Percentiles rank a stretch among this genome's conserved stretches.
Evolutionary conservation across 257 asterid genomes (phyloP).

Genomic region (Primulina huaijiensis): DNA sequence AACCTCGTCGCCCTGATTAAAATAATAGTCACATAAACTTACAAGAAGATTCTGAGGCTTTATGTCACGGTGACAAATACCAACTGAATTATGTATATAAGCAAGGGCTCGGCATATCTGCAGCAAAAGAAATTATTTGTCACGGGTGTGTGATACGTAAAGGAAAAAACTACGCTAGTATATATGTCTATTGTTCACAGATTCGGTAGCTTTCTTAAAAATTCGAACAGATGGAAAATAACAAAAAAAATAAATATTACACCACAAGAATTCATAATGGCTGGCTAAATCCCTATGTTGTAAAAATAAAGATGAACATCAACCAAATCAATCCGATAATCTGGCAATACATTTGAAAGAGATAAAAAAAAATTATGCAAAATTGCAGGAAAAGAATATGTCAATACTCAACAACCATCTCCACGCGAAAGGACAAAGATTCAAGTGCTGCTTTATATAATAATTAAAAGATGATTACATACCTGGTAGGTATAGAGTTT

Average conservation of each 20-base stretch:
- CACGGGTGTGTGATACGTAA: not conserved
- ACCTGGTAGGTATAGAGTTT: conserved; percentile 82
- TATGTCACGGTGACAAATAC: conserved; percentile 95
- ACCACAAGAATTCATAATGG: not conserved
- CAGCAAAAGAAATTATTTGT: conserved; percentile 29
- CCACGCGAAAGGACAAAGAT: not conserved
- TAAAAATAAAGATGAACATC: conserved; percentile 4
- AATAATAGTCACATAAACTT: conserved; percentile 27
- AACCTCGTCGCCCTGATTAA: conserved; percentile 18
- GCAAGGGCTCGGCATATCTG: conserved; percentile 98
- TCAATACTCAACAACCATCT: conserved; percentile 2
- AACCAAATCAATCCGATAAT: not conserved
- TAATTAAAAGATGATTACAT: not conserved
- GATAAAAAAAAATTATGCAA: not conserved
- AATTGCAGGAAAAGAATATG: conserved; percentile 5
- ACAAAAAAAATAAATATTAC: not conserved
- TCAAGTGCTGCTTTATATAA: not conserved
- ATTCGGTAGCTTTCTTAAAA: not conserved
- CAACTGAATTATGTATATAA: conserved; percentile 85
- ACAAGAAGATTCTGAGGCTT: conserved; percentile 97
- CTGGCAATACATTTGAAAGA: conserved; percentile 9
- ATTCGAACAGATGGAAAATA: not conserved
- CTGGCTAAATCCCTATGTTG: not conserved
- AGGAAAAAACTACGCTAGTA: not conserved
- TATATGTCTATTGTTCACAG: not conserved